Conservation (phyloP, 176 grass and related monocot genomes). For the Oryza nivara region DNA sequence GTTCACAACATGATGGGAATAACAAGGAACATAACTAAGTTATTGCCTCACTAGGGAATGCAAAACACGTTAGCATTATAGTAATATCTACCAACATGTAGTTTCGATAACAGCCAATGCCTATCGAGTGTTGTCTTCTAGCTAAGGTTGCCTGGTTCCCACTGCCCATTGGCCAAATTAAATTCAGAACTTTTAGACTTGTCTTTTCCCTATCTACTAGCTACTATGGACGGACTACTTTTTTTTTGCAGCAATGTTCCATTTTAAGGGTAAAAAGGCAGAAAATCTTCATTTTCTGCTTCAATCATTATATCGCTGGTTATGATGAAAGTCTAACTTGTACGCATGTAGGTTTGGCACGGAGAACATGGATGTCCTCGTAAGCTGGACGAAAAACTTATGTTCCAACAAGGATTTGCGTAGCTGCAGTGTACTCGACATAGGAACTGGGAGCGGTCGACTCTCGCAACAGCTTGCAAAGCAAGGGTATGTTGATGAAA, state of each 20-base stretch:
- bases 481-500: constrained; percentile 72
- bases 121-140: background rate
- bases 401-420: constrained; percentile 63
- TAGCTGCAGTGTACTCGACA: constrained; percentile 73
- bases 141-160: background rate
- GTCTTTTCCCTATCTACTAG: background rate
- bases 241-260: background rate
- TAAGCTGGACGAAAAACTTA: constrained; percentile 80
- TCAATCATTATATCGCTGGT: constrained; percentile 7
- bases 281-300: background rate
- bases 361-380: constrained; percentile 81
- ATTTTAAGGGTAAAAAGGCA: background rate
- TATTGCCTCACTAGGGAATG: constrained; percentile 3
- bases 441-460: constrained; percentile 82
- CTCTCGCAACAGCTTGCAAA: constrained; percentile 89
- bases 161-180: background rate
- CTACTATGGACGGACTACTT: background rate
- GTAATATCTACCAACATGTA: background rate
- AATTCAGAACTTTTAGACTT: background rate
- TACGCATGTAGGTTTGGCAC: constrained; percentile 64
- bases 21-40: background rate
- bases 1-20: background rate
- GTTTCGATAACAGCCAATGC: background rate
- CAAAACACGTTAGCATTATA: background rate
- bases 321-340: background rate